phyloP scores from a whole-genome alignment of 345 rosid genomes.

The Melastoma malabathricum region DNA sequence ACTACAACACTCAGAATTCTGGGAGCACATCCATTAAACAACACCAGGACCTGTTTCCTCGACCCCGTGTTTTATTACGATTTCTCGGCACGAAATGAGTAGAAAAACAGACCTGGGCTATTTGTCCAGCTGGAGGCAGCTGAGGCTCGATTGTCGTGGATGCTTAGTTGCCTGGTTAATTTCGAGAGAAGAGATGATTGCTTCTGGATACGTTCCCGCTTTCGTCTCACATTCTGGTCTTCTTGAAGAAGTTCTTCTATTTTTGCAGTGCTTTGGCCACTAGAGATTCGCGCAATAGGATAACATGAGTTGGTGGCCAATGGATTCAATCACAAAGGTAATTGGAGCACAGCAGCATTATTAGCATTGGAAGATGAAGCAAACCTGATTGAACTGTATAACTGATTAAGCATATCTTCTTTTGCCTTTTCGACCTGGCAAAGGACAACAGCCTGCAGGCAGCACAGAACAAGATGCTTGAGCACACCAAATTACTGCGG shows the following conservation, averaged over 20 bases:
- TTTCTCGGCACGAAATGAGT: no score
- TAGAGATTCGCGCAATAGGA: slow-evolving; percentile 7
- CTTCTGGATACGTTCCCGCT: slow-evolving; percentile 67
- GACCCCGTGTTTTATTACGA: no score
- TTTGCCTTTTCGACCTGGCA: slow-evolving; percentile 96
- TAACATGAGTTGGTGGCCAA: neutral
- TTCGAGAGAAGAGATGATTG: slow-evolving; percentile 77
- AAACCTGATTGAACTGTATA: slow-evolving; percentile 82
- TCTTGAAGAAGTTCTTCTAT: slow-evolving; percentile 87
- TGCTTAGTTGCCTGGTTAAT: slow-evolving; percentile 70
- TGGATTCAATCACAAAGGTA: neutral
- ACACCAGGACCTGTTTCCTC: no score
- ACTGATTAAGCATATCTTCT: slow-evolving; percentile 95
- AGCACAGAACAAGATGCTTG: no score
- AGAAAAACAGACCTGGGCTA: slow-evolving; percentile 29
- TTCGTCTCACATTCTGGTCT: slow-evolving; percentile 70
- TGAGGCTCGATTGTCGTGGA: slow-evolving; percentile 79
- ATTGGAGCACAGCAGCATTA: no score
- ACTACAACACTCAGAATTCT: neutral
- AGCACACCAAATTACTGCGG: neutral
- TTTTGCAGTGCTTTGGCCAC: slow-evolving; percentile 58
- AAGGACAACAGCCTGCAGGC: slow-evolving; percentile 79
- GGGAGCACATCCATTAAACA: no score
- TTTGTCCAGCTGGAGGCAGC: slow-evolving; percentile 75
- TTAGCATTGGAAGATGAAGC: slow-evolving; percentile 2